Base-by-base conservation (phyloP, 768 basidiomycete species). In the Pleurotus pulmonarius region DNA sequence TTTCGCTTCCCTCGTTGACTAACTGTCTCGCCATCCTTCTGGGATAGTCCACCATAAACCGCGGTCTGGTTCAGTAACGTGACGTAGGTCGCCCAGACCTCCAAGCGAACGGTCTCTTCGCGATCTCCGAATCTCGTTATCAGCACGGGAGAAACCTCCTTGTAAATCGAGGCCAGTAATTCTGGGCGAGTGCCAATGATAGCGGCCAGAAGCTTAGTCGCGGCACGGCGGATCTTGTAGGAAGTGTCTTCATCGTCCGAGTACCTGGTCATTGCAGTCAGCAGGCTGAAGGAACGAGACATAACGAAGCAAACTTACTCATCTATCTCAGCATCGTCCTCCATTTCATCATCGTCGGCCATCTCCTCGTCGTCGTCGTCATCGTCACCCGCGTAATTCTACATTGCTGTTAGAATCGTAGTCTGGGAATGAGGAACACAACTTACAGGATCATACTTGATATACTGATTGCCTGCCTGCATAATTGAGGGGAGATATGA, bases 181-280 rank as follows among this genome's bases (percentile, higher is more conserved):
- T 98, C 97, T 1, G 94, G 92, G 22, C 94, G 90, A 1, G 96
- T 98, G 11, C 83, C 85, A 56, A 98, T 87, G 47, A 97, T 76
- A 5, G 91, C 89, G 25, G 87, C 75, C 13, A 98, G 79, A 3
- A 98, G 76, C 68, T 98, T 98, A 15, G 94, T 93, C 5, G 97
- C 88, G 5, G 92, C 88, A 45, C 97, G 86, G 60, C 97, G 88
- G 56, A 97, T 92, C 71, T 98, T 98, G 82, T 97, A 98, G 0
- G 96, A 98, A 9, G 90, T 92, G 66, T 99, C 97, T 69, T 98
- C 97, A 57, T 99, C 97, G 63, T 99, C 97, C 5, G 93, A 94
- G 69, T 97, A 98, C 60, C 92, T 95, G 61, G 54, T 64, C 9
- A 3, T 34, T 8, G 8, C 29, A 34, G 7, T 34, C 9, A 34